Evolutionary conservation across 1,284 basidiomycete species (phyloP), one percentile per base, ranked within the genome.

Genomic region (Fomitopsis schrenkii): DNA sequence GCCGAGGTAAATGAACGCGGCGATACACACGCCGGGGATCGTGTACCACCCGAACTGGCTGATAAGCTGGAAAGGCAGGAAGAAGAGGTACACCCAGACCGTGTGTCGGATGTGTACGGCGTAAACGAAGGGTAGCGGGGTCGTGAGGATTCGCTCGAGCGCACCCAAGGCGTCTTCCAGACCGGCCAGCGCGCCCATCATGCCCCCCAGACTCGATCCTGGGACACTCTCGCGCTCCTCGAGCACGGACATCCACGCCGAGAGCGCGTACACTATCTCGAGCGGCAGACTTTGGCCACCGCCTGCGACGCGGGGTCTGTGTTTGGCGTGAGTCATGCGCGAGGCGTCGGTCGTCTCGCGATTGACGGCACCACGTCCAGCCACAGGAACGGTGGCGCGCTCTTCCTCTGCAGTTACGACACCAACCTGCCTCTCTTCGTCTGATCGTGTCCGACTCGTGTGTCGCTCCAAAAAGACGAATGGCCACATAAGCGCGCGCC

Each of bases 81-180:
- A 85, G 73, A 88, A 85, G 1, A 88, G 78, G 70, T 88, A 88
- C 17, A 87, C 71, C 86, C 85, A 88, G 33, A 88, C 83, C 44
- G 84, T 87, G 70, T 77, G 76, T 81, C 81, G 77, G 66, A 87
- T 87, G 65, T 87, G 85, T 7, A 82, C 83, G 0, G 85, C 81
- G 67, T 84, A 87, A 5, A 85, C 81, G 62, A 86, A 85, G 40
- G 86, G 86, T 36, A 88, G 68, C 1, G 86, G 86, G 0, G 84
- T 87, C 0, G 85, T 88, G 60, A 88, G 66, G 50, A 86, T 85
- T 48, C 77, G 76, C 68, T 88, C 86, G 60, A 87, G 68, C 8
- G 79, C 82, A 83, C 77, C 76, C 54, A 87, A 69, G 64, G 72
- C 80, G 48, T 84, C 84, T 67, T 88, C 86, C 60, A 85, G 82